Evolutionary conservation across 2,329 filamentous ascomycete genomes (phyloP).

Genomic region (Phialophora verrucosa): DNA sequence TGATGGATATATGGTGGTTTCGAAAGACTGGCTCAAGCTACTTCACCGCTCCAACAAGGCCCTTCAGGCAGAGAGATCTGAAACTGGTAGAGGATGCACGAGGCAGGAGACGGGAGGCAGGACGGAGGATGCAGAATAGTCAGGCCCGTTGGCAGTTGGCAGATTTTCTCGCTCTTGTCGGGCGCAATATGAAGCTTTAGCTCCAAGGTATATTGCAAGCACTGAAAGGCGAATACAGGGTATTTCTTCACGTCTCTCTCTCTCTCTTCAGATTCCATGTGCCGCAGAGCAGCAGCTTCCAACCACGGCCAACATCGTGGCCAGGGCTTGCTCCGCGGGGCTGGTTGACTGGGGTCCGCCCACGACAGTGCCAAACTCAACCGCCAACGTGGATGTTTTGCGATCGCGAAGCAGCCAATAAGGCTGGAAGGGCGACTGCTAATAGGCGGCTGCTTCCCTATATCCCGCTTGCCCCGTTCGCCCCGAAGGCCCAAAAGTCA

Average conservation of each 20-base stretch:
- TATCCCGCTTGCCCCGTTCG: conserved; percentile 15
- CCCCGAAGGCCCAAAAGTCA: conserved; percentile 12
- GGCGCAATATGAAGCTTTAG: conserved; percentile 9
- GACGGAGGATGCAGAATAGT: background rate
- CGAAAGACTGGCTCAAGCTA: conserved; percentile 15
- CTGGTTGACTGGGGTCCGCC: conserved; percentile 18
- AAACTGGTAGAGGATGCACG: conserved; percentile 11
- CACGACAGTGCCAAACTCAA: conserved; percentile 5
- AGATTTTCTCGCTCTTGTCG: background rate
- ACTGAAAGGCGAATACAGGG: background rate
- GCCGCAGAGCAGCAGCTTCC: conserved; percentile 2
- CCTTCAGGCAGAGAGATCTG: conserved; percentile 12
- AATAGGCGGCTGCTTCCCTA: conserved; percentile 19
- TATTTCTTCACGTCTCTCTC: background rate
- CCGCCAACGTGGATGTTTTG: conserved; percentile 15
- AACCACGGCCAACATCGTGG: conserved; percentile 10
- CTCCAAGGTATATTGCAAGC: conserved; percentile 3
- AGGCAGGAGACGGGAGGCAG: conserved; percentile 20
- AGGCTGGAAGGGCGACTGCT: background rate
- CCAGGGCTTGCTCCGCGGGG: conserved; percentile 13
- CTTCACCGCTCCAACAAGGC: conserved; percentile 33
- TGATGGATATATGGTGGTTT: conserved; percentile 21
- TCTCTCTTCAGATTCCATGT: background rate
- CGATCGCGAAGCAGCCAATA: conserved; percentile 21
- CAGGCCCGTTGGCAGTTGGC: background rate